Conservation (phyloP, 2,329 filamentous ascomycete genomes). For the Ilyonectria sp. region DNA sequence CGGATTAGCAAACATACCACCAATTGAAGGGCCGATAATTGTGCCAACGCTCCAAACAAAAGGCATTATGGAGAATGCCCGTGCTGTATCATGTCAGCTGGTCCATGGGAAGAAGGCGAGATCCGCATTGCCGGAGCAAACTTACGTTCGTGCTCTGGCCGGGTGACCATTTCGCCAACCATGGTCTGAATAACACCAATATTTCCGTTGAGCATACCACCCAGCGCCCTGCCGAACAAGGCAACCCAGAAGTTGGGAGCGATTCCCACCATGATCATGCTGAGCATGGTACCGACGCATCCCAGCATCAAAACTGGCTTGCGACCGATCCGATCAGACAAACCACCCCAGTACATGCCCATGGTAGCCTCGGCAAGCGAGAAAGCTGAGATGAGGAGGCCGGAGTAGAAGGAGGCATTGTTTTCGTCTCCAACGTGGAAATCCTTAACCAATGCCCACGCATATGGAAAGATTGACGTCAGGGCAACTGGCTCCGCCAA, state of each 20-base stretch:
- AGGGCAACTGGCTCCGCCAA: slow-evolving; percentile 93
- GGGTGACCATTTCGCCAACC: slow-evolving; percentile 89
- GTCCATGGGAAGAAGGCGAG: not conserved
- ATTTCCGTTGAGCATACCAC: slow-evolving; percentile 90
- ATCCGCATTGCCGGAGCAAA: slow-evolving; percentile 42
- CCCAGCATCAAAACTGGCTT: slow-evolving; percentile 89
- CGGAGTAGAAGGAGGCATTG: slow-evolving; percentile 90
- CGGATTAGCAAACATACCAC: slow-evolving; percentile 88
- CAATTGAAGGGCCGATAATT: slow-evolving; percentile 90
- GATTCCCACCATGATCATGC: slow-evolving; percentile 87
- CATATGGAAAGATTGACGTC: slow-evolving; percentile 94
- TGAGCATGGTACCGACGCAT: slow-evolving; percentile 85
- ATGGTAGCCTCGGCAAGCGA: slow-evolving; percentile 86
- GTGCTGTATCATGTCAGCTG: slow-evolving; percentile 64
- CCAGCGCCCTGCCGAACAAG: slow-evolving; percentile 80
- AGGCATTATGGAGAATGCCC: slow-evolving; percentile 92
- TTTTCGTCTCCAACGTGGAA: slow-evolving; percentile 80
- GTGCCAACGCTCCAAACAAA: slow-evolving; percentile 95
- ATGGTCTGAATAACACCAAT: slow-evolving; percentile 93
- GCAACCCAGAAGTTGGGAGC: slow-evolving; percentile 89
- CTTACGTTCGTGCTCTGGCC: slow-evolving; percentile 88
- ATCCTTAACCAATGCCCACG: slow-evolving; percentile 85
- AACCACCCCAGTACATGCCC: slow-evolving; percentile 88
- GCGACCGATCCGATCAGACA: slow-evolving; percentile 86
- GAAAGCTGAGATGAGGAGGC: slow-evolving; percentile 89